A percentile compares a stretch with the other conserved stretches of the same genome.
Evolutionary conservation across 1,284 basidiomycete genomes (phyloP).

Genomic region (Ceratobasidium sp.): DNA sequence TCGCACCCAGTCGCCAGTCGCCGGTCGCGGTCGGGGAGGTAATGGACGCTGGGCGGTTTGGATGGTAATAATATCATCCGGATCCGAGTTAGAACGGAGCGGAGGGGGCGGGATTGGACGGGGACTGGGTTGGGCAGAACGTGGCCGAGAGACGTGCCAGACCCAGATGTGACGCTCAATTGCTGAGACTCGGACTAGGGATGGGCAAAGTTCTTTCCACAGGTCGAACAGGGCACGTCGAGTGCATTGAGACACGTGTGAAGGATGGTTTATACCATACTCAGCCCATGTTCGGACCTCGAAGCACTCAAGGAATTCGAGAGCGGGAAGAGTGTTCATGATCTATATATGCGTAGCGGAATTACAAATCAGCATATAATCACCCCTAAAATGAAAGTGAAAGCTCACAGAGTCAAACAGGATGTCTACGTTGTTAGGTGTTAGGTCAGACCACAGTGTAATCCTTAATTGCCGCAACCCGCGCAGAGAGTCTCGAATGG

Average conservation of each 20-base stretch:
- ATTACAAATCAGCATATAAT: conserved; percentile 32
- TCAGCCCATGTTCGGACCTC: conserved; percentile 40
- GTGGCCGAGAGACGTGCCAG: conserved; percentile 16
- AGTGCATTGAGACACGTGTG: conserved; percentile 13
- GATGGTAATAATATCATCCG: neutral
- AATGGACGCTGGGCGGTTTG: conserved; percentile 3
- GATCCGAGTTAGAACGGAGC: conserved; percentile 30
- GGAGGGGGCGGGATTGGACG: neutral
- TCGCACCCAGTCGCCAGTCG: conserved; percentile 32
- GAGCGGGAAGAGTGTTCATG: conserved; percentile 27
- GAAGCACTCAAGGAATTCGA: conserved; percentile 24
- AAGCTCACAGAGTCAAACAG: conserved; percentile 33
- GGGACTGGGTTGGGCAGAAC: neutral
- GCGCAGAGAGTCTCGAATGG: conserved; percentile 28
- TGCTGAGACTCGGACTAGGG: conserved; percentile 19
- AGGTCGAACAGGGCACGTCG: conserved; percentile 33
- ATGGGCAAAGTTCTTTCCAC: conserved; percentile 37
- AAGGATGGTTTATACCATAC: conserved; percentile 38
- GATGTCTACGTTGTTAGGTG: conserved; percentile 29
- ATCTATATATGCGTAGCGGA: conserved; percentile 16
- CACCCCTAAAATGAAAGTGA: neutral
- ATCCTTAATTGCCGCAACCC: conserved; percentile 16
- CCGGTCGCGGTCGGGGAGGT: conserved; percentile 31
- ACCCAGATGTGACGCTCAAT: conserved; percentile 22
- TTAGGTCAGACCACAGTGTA: conserved; percentile 30